Percentiles rank a stretch among this genome's conserved stretches.
phyloP scores from a whole-genome alignment of 257 asterid species.

The Przewalskia tangutica region DNA sequence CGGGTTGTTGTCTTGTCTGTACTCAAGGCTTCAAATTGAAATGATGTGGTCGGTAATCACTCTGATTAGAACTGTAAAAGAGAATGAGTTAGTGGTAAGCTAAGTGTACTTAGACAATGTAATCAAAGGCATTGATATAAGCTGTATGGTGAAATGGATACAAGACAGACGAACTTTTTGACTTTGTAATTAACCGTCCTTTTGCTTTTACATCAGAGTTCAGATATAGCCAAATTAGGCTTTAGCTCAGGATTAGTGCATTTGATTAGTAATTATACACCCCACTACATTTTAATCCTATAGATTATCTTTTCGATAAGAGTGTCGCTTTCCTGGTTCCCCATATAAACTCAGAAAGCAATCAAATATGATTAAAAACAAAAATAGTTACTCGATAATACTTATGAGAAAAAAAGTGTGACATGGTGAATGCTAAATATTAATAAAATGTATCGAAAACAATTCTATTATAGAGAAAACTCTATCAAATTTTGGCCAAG shows the following conservation, averaged over 20 bases:
- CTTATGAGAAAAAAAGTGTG: background rate
- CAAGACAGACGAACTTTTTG: slow-evolving; percentile 35
- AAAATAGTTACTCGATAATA: background rate
- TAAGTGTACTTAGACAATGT: background rate
- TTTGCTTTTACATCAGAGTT: background rate
- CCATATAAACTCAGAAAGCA: background rate
- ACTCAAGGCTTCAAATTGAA: slow-evolving; percentile 15
- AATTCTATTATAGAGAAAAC: background rate
- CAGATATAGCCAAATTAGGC: background rate
- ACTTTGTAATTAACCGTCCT: slow-evolving; percentile 18
- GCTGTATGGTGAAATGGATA: slow-evolving; percentile 13
- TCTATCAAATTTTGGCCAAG: background rate
- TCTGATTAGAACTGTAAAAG: background rate
- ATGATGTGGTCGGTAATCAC: slow-evolving; percentile 46
- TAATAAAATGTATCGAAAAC: background rate
- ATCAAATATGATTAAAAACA: background rate
- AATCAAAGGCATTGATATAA: slow-evolving; percentile 10
- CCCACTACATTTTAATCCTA: background rate
- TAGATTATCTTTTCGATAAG: background rate
- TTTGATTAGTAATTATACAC: background rate
- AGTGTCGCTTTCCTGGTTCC: background rate
- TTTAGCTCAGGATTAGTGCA: background rate
- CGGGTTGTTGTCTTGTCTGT: slow-evolving; percentile 26
- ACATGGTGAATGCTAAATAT: background rate
- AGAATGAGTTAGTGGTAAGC: background rate